Conservation (phyloP, 805 yeast genomes). For the Candida chauliodis region DNA sequence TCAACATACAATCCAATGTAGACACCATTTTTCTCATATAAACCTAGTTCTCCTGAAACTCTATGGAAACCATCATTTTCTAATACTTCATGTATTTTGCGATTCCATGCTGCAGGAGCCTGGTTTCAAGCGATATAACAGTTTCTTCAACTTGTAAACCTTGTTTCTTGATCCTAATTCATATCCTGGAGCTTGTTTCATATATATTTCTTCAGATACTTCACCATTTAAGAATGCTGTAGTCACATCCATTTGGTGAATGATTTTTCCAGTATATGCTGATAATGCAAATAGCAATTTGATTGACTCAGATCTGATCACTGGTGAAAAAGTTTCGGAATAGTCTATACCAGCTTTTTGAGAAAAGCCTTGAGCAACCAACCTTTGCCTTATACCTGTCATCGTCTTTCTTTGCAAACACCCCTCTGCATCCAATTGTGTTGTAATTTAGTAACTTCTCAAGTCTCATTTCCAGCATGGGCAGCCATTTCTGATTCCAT, state of each 20-base stretch:
- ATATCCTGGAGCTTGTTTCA: background rate
- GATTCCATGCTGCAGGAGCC: background rate
- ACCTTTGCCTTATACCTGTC: background rate
- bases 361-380: constrained; percentile 2
- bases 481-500: background rate
- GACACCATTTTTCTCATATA: background rate
- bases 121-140: constrained; percentile 1
- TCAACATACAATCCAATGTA: constrained; percentile 3
- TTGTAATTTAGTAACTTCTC: background rate
- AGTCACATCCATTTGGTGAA: constrained; percentile 4
- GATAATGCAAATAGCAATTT: background rate
- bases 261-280: background rate
- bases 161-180: background rate
- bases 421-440: too few species aligned
- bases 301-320: background rate
- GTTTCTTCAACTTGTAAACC: background rate
- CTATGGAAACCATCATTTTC: background rate
- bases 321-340: background rate
- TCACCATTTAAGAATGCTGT: constrained; percentile 1
- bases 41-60: background rate
- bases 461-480: background rate
- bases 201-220: background rate
- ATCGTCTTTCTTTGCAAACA: background rate
- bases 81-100: background rate
- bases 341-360: background rate